Base-by-base conservation (phyloP, 2,329 filamentous ascomycete species). In the Calonectria montana region DNA sequence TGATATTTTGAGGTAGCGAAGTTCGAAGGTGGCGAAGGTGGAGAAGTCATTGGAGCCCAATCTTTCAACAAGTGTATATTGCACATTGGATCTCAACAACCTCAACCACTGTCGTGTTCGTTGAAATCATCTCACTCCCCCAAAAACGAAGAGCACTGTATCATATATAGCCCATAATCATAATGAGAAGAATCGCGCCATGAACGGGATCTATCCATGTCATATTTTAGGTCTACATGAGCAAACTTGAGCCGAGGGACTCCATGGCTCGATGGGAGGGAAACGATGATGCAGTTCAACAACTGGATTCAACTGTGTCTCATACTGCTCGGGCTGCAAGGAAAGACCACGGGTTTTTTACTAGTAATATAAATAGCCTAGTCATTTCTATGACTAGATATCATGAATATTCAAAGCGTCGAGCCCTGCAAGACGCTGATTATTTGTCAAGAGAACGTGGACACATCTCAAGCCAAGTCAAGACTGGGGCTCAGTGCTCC, bases 361-460 rank as follows among this genome's bases (percentile, higher is more conserved):
- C 29, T 18, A 27, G 27, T 6, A 13, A 23, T 21, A 23, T 31
- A n/a, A 8, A 21, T 23, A 23, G 21, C 31, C 29, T 15, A 41
- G 47, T 25, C 43, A 41, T 47, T 25, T 25, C 47, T 27, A 48
- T 71, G 64, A 55, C 69, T 37, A 71, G 39, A 64, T 47, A 48
- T 71, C 69, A 71, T 63, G 64, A 71, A 71, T 10, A 66, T 67
- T 50, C 29, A 53, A 47, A 43, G 47, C 31, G 55, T 41, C 29
- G 23, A 21, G 23, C 39, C 31, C 13, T 55, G 12, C 39, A 43
- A 23, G 64, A 71, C 57, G 41, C 64, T 62, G 25, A 63, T 53
- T 64, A 76, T 75, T 75, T 75, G 75, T 71, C 73, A 70, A 75
- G 71, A 62, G 57, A 75, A 72, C 31, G 41, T 25, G 71, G 65